Conservation (phyloP, 371 early-diverging fungal genomes). For the Saksenaea vasiformis region DNA sequence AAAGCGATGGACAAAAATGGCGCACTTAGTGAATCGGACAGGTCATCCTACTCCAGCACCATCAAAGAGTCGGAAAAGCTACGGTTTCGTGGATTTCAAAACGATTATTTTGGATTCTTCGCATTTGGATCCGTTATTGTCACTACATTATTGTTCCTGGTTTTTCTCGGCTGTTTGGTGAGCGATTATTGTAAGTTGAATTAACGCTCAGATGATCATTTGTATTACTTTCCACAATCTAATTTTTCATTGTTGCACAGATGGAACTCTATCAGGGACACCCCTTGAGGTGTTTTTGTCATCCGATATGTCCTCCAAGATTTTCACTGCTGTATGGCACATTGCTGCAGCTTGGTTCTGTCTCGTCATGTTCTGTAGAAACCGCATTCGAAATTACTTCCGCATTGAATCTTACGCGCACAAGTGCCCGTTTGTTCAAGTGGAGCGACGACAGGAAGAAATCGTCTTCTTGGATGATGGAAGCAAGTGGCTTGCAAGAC, state of each 20-base stretch:
- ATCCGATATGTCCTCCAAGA: conserved; percentile 57
- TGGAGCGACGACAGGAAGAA: conserved; percentile 57
- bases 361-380: conserved; percentile 39
- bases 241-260: conserved; percentile 11
- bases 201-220: not conserved
- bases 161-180: conserved; percentile 68
- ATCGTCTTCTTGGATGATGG: conserved; percentile 58
- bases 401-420: conserved; percentile 53
- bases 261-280: conserved; percentile 44
- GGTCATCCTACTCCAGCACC: conserved; percentile 25
- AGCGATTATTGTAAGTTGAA: conserved; percentile 67
- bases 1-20: conserved; percentile 8
- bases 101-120: conserved; percentile 56
- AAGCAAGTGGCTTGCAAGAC: conserved; percentile 26
- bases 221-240: not conserved
- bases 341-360: conserved; percentile 66
- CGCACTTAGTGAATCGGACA: conserved; percentile 8
- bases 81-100: conserved; percentile 65
- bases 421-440: conserved; percentile 59
- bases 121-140: conserved; percentile 53
- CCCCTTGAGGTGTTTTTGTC: conserved; percentile 50
- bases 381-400: conserved; percentile 65
- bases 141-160: conserved; percentile 63
- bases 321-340: conserved; percentile 75
- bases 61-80: conserved; percentile 47